Evolutionary conservation across 1,139 yeast genomes (phyloP), one percentile per base, ranked within the genome.

Genomic region (Hyphopichia fennica): DNA sequence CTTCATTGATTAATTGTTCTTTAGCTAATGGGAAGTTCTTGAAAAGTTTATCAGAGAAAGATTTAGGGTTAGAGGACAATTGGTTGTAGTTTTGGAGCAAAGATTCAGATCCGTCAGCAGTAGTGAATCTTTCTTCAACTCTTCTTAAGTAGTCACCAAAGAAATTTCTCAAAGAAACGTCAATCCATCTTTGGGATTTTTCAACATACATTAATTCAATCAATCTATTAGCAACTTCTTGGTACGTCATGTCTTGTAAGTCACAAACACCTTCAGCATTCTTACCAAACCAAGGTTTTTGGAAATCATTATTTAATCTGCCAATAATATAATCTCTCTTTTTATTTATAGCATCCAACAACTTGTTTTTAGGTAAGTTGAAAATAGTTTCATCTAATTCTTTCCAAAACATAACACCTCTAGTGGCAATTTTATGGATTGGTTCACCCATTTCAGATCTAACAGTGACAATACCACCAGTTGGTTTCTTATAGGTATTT

Each of bases 361-460:
- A 72, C 72, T 93, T 93, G 67, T 82, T 81, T 76, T 91, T 90
- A 62, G 99, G 97, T 64, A 90, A 77, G 58, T 81, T 78, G 78
- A 93, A 93, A 55, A 93, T 82, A 39, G 96, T 88, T 54, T 89
- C 95, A 67, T 93, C 99, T 72, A 93, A 77, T 69, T 93, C 98
- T 64, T 86, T 86, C 99, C 99, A 93, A 63, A 93, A 82, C 68
- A 88, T 65, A 49, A 93, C 98, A 77, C 97, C 98, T 67, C 99
- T 87, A 45, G 99, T 93, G 33, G 99, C 99, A 58, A 93, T 81
- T 75, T 93, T 93, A 72, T 93, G 99, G 62, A 93, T 93, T 60
- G 99, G 99, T 74, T 93, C 99, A 64, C 99, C 99, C 98, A 93
- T 93, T 77, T 93, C 99, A 27, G 98, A 91, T 63, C 87, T 81